A percentile compares a stretch with the other conserved stretches of the same genome.
Conservation (phyloP, 371 early-diverging fungal genomes). For the Coemansia sp. region DNA sequence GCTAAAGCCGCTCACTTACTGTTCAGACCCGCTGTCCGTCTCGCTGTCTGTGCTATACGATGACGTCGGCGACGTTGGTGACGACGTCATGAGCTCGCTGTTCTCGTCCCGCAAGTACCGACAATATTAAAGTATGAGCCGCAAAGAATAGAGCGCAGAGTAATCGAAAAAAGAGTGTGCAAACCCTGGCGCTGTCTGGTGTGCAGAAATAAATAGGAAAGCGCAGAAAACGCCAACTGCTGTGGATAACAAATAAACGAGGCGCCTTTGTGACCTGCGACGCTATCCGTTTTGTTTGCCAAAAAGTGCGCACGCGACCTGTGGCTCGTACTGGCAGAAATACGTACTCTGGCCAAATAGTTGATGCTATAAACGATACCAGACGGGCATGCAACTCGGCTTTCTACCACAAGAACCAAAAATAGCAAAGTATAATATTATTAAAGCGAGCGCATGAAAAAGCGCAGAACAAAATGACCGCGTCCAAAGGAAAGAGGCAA, state of each 20-base stretch:
- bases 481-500: neutral
- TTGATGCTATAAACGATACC: neutral
- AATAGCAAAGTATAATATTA: neutral
- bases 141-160: neutral
- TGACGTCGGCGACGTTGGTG: slow-evolving; percentile 38
- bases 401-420: neutral
- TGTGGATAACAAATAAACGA: neutral
- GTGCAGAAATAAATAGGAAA: neutral
- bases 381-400: neutral
- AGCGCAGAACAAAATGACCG: neutral
- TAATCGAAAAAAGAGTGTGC: neutral
- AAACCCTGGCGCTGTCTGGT: neutral
- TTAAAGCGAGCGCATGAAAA: slow-evolving; percentile 5
- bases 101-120: neutral
- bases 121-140: neutral
- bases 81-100: slow-evolving; percentile 12
- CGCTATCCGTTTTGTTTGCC: too few species aligned
- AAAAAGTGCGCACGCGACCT: too few species aligned
- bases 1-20: neutral
- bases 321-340: too few species aligned
- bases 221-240: neutral
- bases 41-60: slow-evolving; percentile 36
- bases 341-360: neutral
- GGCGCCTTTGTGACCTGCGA: neutral
- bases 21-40: neutral